These are phyloP conservation scores for Nymphaea colorata DNA, from an alignment of 164 flowering plant genomes.

Conservation along the genomic window DNA sequence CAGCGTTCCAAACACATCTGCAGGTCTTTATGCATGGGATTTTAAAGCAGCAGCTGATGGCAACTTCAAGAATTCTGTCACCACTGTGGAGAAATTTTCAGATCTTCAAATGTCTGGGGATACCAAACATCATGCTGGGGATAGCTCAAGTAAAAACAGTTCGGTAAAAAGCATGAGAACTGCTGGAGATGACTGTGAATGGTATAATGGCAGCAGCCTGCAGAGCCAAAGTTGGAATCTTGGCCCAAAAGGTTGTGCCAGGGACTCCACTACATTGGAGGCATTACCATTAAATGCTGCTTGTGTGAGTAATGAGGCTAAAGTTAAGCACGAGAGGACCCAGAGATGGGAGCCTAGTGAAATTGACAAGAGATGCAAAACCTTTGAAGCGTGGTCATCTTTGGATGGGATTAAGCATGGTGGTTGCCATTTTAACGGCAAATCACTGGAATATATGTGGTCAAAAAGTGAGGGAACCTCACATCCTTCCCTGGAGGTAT, in stretches of 20 bases:
- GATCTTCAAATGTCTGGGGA: conserved; percentile 30
- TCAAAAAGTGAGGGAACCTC: conserved; percentile 18
- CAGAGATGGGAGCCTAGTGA: too few relatives aligned
- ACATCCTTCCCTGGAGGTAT: conserved; percentile 25
- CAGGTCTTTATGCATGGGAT: conserved; percentile 50
- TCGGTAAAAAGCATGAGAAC: neutral
- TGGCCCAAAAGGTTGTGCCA: neutral
- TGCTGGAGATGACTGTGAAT: neutral
- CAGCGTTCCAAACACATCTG: neutral
- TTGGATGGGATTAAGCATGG: neutral
- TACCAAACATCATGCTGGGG: conserved; percentile 20
- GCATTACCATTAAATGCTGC: too few relatives aligned
- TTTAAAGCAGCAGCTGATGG: conserved; percentile 33
- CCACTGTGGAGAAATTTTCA: conserved; percentile 5
- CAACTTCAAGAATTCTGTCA: conserved; percentile 18
- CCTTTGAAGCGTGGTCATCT: neutral
- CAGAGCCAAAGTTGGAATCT: too few relatives aligned
- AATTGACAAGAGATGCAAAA: too few relatives aligned
- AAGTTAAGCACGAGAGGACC: too few relatives aligned
- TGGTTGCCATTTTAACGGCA: conserved; percentile 20
- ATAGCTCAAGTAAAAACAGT: conserved; percentile 9
- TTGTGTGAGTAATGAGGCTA: too few relatives aligned
- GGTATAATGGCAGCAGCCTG: too few relatives aligned
- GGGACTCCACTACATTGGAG: neutral
- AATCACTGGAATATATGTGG: conserved; percentile 18